Percentiles rank a stretch among this genome's conserved stretches.
phyloP scores from a whole-genome alignment of 371 early-diverging fungal species.

The Rhizopus sp. region DNA sequence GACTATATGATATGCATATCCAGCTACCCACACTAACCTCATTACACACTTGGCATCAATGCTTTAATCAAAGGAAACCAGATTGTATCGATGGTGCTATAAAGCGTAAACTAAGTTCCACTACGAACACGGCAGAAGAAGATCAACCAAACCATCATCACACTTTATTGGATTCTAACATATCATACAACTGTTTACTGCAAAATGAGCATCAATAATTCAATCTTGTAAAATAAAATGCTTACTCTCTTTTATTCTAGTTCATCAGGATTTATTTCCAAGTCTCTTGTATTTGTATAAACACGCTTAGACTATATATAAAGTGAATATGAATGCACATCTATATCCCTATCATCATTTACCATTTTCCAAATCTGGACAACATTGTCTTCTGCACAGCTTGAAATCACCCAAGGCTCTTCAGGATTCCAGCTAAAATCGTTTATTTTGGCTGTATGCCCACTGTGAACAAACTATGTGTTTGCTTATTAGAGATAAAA shows the following conservation, averaged over 20 bases:
- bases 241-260: slow-evolving; percentile 30
- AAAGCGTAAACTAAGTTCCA: not conserved
- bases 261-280: slow-evolving; percentile 23
- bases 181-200: not conserved
- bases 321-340: slow-evolving; percentile 4
- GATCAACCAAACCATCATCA: not conserved
- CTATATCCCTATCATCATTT: slow-evolving; percentile 24
- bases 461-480: slow-evolving; percentile 94
- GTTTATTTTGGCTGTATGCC: slow-evolving; percentile 96
- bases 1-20: slow-evolving; percentile 51
- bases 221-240: no score
- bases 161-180: not conserved
- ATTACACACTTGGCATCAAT: slow-evolving; percentile 49
- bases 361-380: slow-evolving; percentile 99
- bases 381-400: slow-evolving; percentile 96
- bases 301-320: slow-evolving; percentile 34
- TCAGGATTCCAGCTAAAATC: slow-evolving; percentile 98
- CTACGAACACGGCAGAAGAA: not conserved
- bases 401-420: slow-evolving; percentile 94
- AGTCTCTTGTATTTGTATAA: slow-evolving; percentile 30
- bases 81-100: slow-evolving; percentile 14
- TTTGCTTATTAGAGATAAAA: slow-evolving; percentile 8
- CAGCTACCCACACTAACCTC: slow-evolving; percentile 53
- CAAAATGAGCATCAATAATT: not conserved
- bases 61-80: slow-evolving; percentile 35